Percentiles rank a stretch among this genome's conserved stretches.
Evolutionary conservation across 1,284 basidiomycete genomes (phyloP).

Genomic region (Anthracocystis panici-leucophaei): DNA sequence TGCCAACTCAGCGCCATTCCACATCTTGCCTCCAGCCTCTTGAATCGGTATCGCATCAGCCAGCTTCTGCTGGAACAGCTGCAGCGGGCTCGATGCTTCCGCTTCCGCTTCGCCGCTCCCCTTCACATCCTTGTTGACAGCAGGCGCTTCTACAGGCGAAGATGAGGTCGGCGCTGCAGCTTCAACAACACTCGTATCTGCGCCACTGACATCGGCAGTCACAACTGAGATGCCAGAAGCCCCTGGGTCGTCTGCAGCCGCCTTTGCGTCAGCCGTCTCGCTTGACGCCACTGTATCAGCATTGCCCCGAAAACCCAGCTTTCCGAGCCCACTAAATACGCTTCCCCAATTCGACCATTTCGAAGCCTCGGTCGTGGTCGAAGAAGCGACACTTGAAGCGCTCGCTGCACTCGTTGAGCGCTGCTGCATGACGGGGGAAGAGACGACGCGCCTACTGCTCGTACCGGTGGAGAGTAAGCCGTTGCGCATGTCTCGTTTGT

Average conservation of each 20-base stretch:
- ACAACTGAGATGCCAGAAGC: slow-evolving; percentile 6
- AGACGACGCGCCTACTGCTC: slow-evolving; percentile 38
- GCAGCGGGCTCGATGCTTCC: slow-evolving; percentile 35
- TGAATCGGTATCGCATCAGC: slow-evolving; percentile 32
- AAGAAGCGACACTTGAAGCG: slow-evolving; percentile 33
- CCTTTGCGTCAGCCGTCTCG: slow-evolving; percentile 2
- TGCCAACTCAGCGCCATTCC: slow-evolving; percentile 43
- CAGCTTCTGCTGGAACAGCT: slow-evolving; percentile 24
- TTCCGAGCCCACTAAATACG: slow-evolving; percentile 39
- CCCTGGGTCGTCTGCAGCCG: neutral
- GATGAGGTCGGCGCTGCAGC: slow-evolving; percentile 7
- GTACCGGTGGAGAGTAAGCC: slow-evolving; percentile 23
- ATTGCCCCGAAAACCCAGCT: slow-evolving; percentile 24
- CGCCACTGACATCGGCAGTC: slow-evolving; percentile 7
- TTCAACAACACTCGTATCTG: slow-evolving; percentile 1
- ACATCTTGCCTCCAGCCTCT: slow-evolving; percentile 50
- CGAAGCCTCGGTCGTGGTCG: slow-evolving; percentile 19
- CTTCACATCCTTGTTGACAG: neutral
- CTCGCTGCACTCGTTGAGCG: slow-evolving; percentile 35
- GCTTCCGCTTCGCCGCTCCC: neutral
- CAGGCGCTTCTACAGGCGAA: slow-evolving; percentile 19
- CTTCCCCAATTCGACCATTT: slow-evolving; percentile 53
- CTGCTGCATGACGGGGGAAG: slow-evolving; percentile 32
- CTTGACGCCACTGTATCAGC: slow-evolving; percentile 12
- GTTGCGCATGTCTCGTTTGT: slow-evolving; percentile 35